Evolutionary conservation across 176 grass and related monocot genomes (phyloP).

Genomic region (Raddia guianensis): DNA sequence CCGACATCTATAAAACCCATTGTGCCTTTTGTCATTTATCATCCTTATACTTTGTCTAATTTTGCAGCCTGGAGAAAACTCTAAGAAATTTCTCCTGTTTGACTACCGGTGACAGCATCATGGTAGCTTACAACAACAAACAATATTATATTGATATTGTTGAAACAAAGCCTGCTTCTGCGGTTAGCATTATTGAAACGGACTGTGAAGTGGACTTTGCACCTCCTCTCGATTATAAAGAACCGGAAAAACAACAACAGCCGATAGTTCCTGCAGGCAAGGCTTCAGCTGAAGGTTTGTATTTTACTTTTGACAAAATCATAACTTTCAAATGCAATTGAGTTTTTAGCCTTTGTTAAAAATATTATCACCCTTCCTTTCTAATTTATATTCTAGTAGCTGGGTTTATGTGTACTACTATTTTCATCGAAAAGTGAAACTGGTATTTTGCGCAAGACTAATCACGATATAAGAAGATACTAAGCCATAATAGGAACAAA

Average conservation of each 20-base stretch:
- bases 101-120: conserved; percentile 79
- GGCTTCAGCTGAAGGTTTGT: conserved; percentile 59
- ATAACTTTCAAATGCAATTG: neutral
- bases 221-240: conserved; percentile 88
- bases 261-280: conserved; percentile 45
- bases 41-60: conserved; percentile 13
- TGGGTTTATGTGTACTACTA: neutral
- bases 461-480: neutral
- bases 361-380: neutral
- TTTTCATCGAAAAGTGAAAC: conserved; percentile 32
- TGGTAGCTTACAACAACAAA: conserved; percentile 94
- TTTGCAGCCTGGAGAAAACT: conserved; percentile 74
- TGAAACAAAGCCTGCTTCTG: conserved; percentile 83
- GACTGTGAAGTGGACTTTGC: conserved; percentile 98
- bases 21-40: conserved; percentile 11
- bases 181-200: conserved; percentile 89
- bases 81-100: conserved; percentile 91
- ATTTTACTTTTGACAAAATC: conserved; percentile 21
- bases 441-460: conserved; percentile 15
- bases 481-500: neutral
- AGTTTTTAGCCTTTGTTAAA: conserved; percentile 20
- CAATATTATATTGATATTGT: conserved; percentile 91
- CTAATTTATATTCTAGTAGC: conserved; percentile 3
- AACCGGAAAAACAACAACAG: conserved; percentile 54
- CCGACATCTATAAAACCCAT: neutral